phyloP scores from a whole-genome alignment of 495 filamentous ascomycete species.

The Clavariopsis aquatica region DNA sequence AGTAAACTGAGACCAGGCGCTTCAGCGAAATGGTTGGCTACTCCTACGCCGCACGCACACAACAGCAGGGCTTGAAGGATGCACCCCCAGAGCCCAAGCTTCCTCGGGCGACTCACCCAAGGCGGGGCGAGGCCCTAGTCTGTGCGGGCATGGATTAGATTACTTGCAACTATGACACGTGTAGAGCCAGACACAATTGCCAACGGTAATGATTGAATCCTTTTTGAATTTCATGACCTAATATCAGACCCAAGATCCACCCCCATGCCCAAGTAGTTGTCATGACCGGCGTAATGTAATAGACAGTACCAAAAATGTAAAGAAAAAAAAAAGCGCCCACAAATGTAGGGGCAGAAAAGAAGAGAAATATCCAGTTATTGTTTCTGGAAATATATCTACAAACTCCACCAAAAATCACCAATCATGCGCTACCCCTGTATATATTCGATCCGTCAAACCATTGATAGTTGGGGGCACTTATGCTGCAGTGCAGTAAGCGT shows the following conservation, averaged over 20 bases:
- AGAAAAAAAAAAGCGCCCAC: not conserved
- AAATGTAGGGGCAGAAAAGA: not conserved
- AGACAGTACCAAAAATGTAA: not conserved
- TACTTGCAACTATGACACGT: not conserved
- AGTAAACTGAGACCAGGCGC: not conserved
- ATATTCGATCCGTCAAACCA: not conserved
- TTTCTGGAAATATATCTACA: not conserved
- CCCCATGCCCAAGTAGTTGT: not conserved
- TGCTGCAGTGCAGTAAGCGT: constrained; percentile 43
- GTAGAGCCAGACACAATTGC: not conserved
- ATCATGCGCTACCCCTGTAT: not conserved
- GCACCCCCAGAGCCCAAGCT: no score
- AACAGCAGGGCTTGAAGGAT: not conserved
- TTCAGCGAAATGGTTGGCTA: not conserved
- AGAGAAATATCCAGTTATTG: not conserved
- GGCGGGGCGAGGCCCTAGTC: not conserved
- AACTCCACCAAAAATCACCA: constrained; percentile 1
- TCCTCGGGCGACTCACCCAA: not conserved
- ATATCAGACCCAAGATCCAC: not conserved
- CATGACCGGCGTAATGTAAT: not conserved
- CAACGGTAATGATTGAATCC: not conserved
- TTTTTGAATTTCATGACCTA: not conserved
- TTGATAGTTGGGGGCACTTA: not conserved
- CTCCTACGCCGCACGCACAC: not conserved
- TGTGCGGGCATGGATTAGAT: not conserved